phyloP scores from a whole-genome alignment of 2,329 filamentous ascomycete species.

The Nemania sp. region DNA sequence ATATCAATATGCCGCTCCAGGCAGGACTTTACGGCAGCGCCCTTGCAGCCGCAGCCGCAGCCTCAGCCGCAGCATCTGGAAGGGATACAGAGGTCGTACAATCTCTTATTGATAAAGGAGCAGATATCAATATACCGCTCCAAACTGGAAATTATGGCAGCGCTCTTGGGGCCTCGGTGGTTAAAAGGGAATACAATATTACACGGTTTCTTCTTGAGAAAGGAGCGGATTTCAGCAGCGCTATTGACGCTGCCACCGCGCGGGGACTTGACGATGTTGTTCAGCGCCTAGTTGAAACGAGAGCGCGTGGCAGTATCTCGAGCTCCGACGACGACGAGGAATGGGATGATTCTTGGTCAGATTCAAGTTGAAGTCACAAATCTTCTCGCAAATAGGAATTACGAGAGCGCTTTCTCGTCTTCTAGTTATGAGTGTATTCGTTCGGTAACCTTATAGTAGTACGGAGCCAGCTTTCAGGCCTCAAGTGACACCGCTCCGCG shows the following conservation, averaged over 20 bases:
- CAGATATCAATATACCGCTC: neutral
- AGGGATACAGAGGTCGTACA: neutral
- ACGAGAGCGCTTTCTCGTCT: too few species aligned
- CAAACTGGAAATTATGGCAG: neutral
- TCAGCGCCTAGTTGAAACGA: neutral
- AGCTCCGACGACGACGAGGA: too few species aligned
- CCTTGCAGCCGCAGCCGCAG: neutral
- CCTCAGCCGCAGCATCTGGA: too few species aligned
- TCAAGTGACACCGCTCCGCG: too few species aligned
- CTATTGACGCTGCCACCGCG: neutral
- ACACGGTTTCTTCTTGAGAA: constrained; percentile 2
- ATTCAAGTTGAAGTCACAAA: too few species aligned
- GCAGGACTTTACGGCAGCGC: neutral
- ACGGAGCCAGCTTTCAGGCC: too few species aligned
- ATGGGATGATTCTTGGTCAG: too few species aligned
- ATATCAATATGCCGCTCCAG: constrained; percentile 2
- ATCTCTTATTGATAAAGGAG: neutral
- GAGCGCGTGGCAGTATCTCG: too few species aligned
- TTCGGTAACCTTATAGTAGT: too few species aligned
- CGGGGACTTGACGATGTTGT: neutral
- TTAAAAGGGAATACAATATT: neutral
- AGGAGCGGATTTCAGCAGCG: neutral
- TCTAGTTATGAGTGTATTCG: too few species aligned
- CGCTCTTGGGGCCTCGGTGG: neutral
- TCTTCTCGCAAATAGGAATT: too few species aligned